These are phyloP conservation scores for Yamadazyma conglobata DNA, from an alignment of 1,139 yeast genomes.

Conservation along the genomic window DNA sequence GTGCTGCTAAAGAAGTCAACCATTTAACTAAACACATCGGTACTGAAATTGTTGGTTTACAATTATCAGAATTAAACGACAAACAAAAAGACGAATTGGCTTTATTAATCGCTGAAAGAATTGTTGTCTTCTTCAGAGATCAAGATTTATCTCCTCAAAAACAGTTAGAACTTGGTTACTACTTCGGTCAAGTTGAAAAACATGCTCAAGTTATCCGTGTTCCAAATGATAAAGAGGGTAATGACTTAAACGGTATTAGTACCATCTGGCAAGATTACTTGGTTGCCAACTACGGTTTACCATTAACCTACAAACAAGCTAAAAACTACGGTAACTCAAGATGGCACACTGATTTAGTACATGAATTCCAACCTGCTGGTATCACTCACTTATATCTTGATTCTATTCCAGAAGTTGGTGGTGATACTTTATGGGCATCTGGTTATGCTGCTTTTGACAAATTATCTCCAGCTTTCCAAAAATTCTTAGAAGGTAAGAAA, in stretches of 20 bases:
- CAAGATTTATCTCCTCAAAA: constrained; percentile 42
- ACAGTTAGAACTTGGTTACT: constrained; percentile 43
- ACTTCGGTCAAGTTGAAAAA: constrained; percentile 43
- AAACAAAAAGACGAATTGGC: constrained; percentile 52
- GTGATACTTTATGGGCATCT: constrained; percentile 36
- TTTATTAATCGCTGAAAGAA: constrained; percentile 40
- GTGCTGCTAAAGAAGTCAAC: constrained; percentile 49
- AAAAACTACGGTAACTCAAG: constrained; percentile 28
- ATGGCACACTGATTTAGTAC: constrained; percentile 39
- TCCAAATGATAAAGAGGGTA: constrained; percentile 21
- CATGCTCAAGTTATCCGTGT: constrained; percentile 39
- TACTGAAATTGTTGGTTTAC: constrained; percentile 55
- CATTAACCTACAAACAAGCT: constrained; percentile 28
- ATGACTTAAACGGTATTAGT: constrained; percentile 36
- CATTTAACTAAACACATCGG: constrained; percentile 49
- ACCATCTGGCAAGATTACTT: constrained; percentile 52
- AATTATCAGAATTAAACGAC: constrained; percentile 45
- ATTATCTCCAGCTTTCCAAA: constrained; percentile 33
- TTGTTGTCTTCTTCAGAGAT: constrained; percentile 41
- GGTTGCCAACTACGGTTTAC: constrained; percentile 19
- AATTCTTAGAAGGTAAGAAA: constrained; percentile 37
- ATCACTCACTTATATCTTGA: constrained; percentile 37
- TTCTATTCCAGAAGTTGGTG: constrained; percentile 33
- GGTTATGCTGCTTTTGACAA: constrained; percentile 40
- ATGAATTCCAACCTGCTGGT: constrained; percentile 38